Evolutionary conservation across 495 filamentous ascomycete genomes (phyloP).

Genomic region (Viridothelium virens): DNA sequence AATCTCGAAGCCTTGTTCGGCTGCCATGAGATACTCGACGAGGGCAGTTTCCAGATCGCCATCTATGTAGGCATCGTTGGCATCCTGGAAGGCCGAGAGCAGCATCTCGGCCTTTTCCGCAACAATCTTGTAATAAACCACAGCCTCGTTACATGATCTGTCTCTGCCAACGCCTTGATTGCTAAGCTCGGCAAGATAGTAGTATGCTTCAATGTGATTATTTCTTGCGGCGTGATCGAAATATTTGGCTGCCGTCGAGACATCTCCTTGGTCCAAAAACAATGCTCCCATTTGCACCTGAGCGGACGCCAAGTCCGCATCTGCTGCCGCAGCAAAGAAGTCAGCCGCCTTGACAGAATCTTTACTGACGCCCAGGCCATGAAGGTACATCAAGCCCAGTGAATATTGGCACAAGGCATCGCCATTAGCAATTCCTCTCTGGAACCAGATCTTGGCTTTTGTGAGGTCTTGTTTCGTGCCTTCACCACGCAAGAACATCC

Average conservation of each 20-base stretch:
- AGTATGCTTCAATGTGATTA: conserved; percentile 85
- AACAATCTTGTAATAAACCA: conserved; percentile 89
- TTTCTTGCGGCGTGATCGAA: conserved; percentile 90
- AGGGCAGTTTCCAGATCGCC: conserved; percentile 84
- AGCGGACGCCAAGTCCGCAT: conserved; percentile 74
- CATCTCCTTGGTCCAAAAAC: conserved; percentile 82
- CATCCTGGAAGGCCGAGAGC: conserved; percentile 76
- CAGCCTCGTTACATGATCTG: conserved; percentile 69
- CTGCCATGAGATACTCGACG: conserved; percentile 79
- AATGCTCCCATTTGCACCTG: conserved; percentile 78
- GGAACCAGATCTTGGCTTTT: conserved; percentile 78
- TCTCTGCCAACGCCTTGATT: conserved; percentile 75
- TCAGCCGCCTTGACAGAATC: conserved; percentile 67
- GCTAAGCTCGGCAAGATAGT: conserved; percentile 87
- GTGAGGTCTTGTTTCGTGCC: conserved; percentile 72
- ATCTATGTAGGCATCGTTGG: conserved; percentile 73
- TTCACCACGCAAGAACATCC: conserved; percentile 90
- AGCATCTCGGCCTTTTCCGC: conserved; percentile 81
- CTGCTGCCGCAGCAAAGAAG: conserved; percentile 74
- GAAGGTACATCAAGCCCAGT: conserved; percentile 75
- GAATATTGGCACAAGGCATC: conserved; percentile 83
- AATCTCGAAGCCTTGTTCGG: conserved; percentile 91
- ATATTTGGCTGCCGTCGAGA: conserved; percentile 67
- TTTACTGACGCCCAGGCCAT: conserved; percentile 71
- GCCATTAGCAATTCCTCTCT: conserved; percentile 65